A percentile compares a stretch with the other conserved stretches of the same genome.
Evolutionary conservation across 169 alveolate species (phyloP).

Genomic region (Babesia ovata): DNA sequence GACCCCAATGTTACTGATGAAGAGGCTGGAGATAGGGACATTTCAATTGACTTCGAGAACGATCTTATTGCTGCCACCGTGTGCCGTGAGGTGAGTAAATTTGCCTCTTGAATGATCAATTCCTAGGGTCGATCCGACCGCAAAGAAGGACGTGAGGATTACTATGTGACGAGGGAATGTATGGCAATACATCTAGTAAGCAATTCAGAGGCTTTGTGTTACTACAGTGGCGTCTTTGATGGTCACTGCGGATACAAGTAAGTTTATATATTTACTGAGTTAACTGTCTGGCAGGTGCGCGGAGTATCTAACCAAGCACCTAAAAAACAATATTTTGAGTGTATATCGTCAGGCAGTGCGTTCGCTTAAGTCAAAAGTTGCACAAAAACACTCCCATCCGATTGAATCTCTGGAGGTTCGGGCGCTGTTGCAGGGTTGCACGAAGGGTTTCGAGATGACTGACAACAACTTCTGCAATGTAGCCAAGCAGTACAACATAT

Average conservation of each 20-base stretch:
- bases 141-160: conserved; percentile 74
- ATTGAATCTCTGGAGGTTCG: conserved; percentile 58
- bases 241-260: conserved; percentile 84
- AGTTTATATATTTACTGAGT: not conserved
- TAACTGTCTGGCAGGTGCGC: conserved; percentile 69
- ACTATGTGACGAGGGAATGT: conserved; percentile 73
- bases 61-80: conserved; percentile 74
- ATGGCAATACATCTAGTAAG: conserved; percentile 75
- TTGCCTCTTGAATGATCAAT: not conserved
- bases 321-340: conserved; percentile 79
- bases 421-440: conserved; percentile 57
- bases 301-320: conserved; percentile 75
- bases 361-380: not conserved
- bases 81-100: conserved; percentile 48
- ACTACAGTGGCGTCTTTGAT: conserved; percentile 80
- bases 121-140: conserved; percentile 51
- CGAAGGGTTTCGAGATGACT: conserved; percentile 79
- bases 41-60: conserved; percentile 70
- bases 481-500: conserved; percentile 47
- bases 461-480: conserved; percentile 76
- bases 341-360: conserved; percentile 74
- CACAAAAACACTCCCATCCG: not conserved
- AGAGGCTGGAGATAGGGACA: conserved; percentile 46
- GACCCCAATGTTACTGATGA: not conserved
- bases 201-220: conserved; percentile 77